Percentiles rank a stretch among this genome's conserved stretches.
Conservation (phyloP, 495 filamentous ascomycete genomes). For the Collariella sp. region DNA sequence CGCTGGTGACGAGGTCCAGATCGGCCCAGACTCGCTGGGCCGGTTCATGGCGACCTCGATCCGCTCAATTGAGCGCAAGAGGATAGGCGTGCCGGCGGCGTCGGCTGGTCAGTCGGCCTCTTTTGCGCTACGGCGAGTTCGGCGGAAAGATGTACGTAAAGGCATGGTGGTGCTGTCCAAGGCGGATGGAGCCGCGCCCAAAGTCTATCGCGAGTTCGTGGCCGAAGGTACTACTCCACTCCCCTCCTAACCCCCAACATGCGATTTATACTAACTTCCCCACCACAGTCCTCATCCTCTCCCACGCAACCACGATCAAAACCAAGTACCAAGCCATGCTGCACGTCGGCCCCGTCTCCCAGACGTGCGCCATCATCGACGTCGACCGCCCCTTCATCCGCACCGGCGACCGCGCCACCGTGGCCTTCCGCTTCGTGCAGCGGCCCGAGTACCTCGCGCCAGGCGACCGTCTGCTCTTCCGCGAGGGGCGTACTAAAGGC, state of each 20-base stretch:
- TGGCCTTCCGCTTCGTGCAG: conserved; percentile 92
- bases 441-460: conserved; percentile 87
- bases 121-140: conserved; percentile 78
- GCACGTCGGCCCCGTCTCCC: conserved; percentile 88
- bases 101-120: conserved; percentile 88
- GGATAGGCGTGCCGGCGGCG: conserved; percentile 80
- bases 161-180: conserved; percentile 96
- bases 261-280: conserved; percentile 7
- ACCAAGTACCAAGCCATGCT: conserved; percentile 98
- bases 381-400: conserved; percentile 94
- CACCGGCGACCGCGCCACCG: conserved; percentile 83
- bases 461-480: conserved; percentile 85
- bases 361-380: conserved; percentile 95
- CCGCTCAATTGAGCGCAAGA: conserved; percentile 89
- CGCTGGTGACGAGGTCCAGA: conserved; percentile 77
- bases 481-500: conserved; percentile 92
- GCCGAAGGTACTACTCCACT: conserved; percentile 58
- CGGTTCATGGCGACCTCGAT: conserved; percentile 87
- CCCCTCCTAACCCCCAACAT: not conserved
- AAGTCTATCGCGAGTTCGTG: conserved; percentile 86
- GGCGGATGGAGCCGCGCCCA: conserved; percentile 57
- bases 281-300: conserved; percentile 72
- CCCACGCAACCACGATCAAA: conserved; percentile 97
- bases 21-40: conserved; percentile 87
- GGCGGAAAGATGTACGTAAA: conserved; percentile 91